phyloP scores from a whole-genome alignment of 1,284 basidiomycete species.

The Austroboletus niveus region DNA sequence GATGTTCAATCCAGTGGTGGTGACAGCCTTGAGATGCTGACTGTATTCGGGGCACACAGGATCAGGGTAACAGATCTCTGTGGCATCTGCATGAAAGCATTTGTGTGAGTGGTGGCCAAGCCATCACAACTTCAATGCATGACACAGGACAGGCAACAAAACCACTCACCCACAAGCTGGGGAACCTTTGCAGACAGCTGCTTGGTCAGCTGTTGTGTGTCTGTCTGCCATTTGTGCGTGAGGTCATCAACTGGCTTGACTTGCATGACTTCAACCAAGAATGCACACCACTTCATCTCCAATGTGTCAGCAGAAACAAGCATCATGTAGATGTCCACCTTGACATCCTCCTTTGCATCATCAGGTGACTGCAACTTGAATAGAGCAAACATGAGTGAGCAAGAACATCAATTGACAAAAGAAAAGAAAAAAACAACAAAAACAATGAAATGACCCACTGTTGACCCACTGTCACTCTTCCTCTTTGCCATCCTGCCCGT shows the following conservation, averaged over 20 bases:
- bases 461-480: too few species aligned
- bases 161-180: slow-evolving; percentile 3
- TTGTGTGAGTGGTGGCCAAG: too few species aligned
- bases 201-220: slow-evolving; percentile 5
- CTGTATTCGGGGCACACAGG: neutral
- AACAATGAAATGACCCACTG: too few species aligned
- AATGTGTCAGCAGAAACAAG: neutral
- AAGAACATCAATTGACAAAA: too few species aligned
- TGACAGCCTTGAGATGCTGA: neutral
- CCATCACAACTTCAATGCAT: too few species aligned
- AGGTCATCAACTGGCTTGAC: neutral
- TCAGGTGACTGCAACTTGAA: neutral
- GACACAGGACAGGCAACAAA: too few species aligned
- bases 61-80: slow-evolving; percentile 3
- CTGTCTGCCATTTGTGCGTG: neutral
- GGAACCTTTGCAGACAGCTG: neutral
- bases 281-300: neutral
- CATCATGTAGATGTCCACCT: slow-evolving; percentile 4
- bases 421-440: too few species aligned
- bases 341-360: neutral
- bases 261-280: neutral
- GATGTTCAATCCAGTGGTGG: neutral
- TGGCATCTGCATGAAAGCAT: neutral
- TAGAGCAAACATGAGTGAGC: too few species aligned
- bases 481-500: too few species aligned